Evolutionary conservation across 1,139 yeast species (phyloP).

Genomic region (Suzukiozyma palmioleophila): DNA sequence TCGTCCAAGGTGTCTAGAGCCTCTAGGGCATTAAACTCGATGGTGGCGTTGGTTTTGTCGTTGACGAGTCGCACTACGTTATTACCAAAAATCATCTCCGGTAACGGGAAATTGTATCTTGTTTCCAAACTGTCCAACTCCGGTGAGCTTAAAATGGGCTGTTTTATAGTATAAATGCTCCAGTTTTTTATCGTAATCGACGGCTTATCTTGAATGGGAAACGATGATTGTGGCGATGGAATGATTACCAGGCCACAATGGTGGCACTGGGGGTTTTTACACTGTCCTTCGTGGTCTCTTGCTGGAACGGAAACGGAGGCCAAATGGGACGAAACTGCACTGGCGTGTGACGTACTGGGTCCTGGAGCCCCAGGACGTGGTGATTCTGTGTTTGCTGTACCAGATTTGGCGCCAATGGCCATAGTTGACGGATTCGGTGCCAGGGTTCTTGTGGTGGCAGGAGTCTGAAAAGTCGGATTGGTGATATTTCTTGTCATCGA

Average conservation of each 20-base stretch:
- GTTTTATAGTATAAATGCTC: slow-evolving; percentile 69
- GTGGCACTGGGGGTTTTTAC: slow-evolving; percentile 52
- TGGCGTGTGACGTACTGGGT: background rate
- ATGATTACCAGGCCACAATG: slow-evolving; percentile 70
- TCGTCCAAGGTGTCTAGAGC: slow-evolving; percentile 66
- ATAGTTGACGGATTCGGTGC: background rate
- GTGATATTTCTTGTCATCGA: slow-evolving; percentile 2
- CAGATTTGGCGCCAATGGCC: background rate
- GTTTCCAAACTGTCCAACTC: slow-evolving; percentile 68
- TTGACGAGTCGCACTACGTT: slow-evolving; percentile 55
- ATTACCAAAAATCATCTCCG: slow-evolving; percentile 98
- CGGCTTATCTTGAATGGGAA: slow-evolving; percentile 61
- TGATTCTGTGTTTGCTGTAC: background rate
- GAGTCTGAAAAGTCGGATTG: background rate
- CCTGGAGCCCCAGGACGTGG: background rate
- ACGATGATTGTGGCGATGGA: slow-evolving; percentile 64
- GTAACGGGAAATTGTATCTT: slow-evolving; percentile 73
- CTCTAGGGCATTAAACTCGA: slow-evolving; percentile 72
- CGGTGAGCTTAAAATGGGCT: slow-evolving; percentile 69
- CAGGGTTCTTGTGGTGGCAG: background rate
- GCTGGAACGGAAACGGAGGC: slow-evolving; percentile 28
- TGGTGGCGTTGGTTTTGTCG: slow-evolving; percentile 37
- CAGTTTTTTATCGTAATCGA: slow-evolving; percentile 67
- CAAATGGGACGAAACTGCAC: background rate
- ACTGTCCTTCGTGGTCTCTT: slow-evolving; percentile 26